Evolutionary conservation across 192 early-diverging fungal genomes (phyloP).

Genomic region (Coemansia biformis): DNA sequence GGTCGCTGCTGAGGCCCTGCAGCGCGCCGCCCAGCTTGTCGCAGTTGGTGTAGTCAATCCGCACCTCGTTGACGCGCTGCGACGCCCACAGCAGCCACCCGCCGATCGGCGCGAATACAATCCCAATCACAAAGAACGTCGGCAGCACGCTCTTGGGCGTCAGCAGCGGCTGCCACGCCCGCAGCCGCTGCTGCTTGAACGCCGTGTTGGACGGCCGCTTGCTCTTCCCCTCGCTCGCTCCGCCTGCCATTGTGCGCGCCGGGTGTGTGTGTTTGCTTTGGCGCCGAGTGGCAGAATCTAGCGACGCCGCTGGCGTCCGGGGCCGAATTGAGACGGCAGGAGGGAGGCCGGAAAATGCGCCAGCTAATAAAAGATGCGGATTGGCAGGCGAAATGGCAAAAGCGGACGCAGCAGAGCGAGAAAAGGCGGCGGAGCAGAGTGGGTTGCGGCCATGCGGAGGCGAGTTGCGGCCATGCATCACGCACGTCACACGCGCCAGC

Average conservation of each 20-base stretch:
- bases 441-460: no score
- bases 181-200: conserved; percentile 98
- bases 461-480: no score
- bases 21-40: conserved; percentile 21
- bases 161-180: conserved; percentile 98
- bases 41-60: conserved; percentile 94
- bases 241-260: conserved; percentile 28
- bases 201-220: conserved; percentile 71
- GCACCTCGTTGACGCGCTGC: conserved; percentile 77
- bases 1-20: conserved; percentile 1
- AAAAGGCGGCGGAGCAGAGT: no score
- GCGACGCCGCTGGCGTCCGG: no score
- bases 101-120: conserved; percentile 93
- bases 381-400: background rate
- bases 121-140: conserved; percentile 88
- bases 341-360: no score
- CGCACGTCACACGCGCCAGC: no score
- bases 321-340: no score
- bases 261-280: background rate
- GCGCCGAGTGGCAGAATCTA: background rate
- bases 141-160: conserved; percentile 98
- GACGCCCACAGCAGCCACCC: conserved; percentile 85
- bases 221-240: conserved; percentile 23
- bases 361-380: no score
- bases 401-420: background rate